Evolutionary conservation across 2,329 filamentous ascomycete genomes (phyloP).

Genomic region (Teratosphaeria epicoccoides): DNA sequence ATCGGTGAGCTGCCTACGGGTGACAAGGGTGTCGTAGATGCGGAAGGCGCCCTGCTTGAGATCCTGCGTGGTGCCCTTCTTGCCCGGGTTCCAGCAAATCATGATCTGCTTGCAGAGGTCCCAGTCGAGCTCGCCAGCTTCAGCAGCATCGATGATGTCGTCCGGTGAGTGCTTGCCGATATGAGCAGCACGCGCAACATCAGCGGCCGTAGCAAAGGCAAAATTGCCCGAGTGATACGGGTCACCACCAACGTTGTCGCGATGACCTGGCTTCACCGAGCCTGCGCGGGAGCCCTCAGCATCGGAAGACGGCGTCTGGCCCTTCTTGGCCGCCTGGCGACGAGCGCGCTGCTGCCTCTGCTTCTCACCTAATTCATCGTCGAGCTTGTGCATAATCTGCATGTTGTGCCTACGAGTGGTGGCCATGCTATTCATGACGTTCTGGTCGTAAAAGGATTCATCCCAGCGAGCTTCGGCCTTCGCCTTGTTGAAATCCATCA

Average conservation of each 20-base stretch:
- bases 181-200: constrained; percentile 3
- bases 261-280: constrained; percentile 1
- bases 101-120: constrained; percentile 18
- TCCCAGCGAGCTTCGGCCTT: constrained; percentile 21
- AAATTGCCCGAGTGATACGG: constrained; percentile 23
- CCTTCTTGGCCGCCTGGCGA: constrained; percentile 6
- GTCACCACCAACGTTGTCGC: constrained; percentile 12
- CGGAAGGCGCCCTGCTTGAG: constrained; percentile 23
- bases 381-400: constrained; percentile 16
- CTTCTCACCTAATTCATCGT: constrained; percentile 17
- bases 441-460: constrained; percentile 18
- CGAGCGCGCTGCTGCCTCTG: constrained; percentile 15
- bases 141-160: constrained; percentile 21
- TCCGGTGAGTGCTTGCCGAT: constrained; percentile 11
- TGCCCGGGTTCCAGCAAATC: constrained; percentile 26
- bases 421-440: constrained; percentile 18
- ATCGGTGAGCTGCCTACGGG: constrained; percentile 20
- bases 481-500: constrained; percentile 18
- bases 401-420: constrained; percentile 16
- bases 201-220: constrained; percentile 14
- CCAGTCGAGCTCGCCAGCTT: constrained; percentile 13
- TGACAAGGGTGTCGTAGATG: constrained; percentile 24
- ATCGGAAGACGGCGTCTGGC: constrained; percentile 9
- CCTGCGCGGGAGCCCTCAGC: constrained; percentile 1
- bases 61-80: constrained; percentile 21